Conservation (phyloP, 2,329 filamentous ascomycete genomes). For the Nemania bipapillata region DNA sequence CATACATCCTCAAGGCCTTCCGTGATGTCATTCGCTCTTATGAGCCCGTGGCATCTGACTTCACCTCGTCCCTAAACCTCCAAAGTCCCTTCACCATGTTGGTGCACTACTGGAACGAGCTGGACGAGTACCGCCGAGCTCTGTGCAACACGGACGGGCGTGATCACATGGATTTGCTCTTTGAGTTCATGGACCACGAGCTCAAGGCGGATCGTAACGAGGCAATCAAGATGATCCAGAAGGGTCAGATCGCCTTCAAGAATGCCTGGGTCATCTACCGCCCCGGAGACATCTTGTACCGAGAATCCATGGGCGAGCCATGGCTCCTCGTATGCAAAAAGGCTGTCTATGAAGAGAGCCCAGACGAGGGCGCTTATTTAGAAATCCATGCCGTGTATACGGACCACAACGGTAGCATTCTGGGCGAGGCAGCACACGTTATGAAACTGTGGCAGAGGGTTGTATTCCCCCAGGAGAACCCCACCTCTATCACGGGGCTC, state of each 20-base stretch:
- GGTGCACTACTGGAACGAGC: slow-evolving; percentile 47
- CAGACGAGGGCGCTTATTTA: slow-evolving; percentile 40
- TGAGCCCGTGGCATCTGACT: slow-evolving; percentile 44
- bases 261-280: slow-evolving; percentile 48
- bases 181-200: slow-evolving; percentile 49
- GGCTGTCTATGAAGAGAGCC: slow-evolving; percentile 44
- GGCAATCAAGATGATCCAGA: slow-evolving; percentile 44
- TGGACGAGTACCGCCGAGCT: slow-evolving; percentile 42
- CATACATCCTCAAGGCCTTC: slow-evolving; percentile 45
- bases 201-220: slow-evolving; percentile 40
- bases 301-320: slow-evolving; percentile 41
- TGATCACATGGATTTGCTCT: slow-evolving; percentile 46
- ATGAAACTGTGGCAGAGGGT: slow-evolving; percentile 40
- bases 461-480: slow-evolving; percentile 44
- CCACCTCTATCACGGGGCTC: slow-evolving; percentile 44
- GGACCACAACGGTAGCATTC: slow-evolving; percentile 41
- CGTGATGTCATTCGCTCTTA: slow-evolving; percentile 44
- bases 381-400: slow-evolving; percentile 47
- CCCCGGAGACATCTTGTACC: slow-evolving; percentile 46
- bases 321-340: slow-evolving; percentile 47
- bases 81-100: slow-evolving; percentile 46
- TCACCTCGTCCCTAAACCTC: slow-evolving; percentile 43
- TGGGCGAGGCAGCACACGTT: slow-evolving; percentile 38
- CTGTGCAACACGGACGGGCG: slow-evolving; percentile 17
- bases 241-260: slow-evolving; percentile 44